phyloP scores from a whole-genome alignment of 1,284 basidiomycete species.

The Ustilago shanxiensis region DNA sequence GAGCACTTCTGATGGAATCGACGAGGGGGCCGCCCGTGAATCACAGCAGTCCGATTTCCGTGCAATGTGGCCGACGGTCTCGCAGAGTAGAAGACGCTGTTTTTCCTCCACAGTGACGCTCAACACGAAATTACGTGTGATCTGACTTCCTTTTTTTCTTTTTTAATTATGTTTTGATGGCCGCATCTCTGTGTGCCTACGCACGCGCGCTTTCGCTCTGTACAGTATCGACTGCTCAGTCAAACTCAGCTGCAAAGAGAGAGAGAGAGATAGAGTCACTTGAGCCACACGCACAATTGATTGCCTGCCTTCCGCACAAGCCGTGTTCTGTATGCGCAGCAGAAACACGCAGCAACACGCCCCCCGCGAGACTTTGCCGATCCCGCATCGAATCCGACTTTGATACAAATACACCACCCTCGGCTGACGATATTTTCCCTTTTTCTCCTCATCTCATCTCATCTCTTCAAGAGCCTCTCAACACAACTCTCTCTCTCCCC shows the following conservation, averaged over 20 bases:
- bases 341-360: background rate
- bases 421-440: constrained; percentile 38
- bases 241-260: no score
- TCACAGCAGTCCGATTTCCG: no score
- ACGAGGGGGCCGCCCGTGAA: no score
- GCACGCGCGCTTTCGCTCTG: background rate
- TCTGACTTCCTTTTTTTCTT: no score
- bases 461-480: constrained; percentile 45
- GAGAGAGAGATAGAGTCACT: background rate
- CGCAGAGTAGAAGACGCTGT: no score
- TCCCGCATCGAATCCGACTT: constrained; percentile 42
- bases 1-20: no score
- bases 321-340: background rate
- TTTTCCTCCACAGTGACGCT: background rate
- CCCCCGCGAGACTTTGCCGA: constrained; percentile 31
- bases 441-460: constrained; percentile 39
- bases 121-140: no score
- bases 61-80: no score
- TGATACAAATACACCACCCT: constrained; percentile 52
- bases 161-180: no score
- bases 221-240: no score
- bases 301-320: background rate
- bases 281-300: background rate
- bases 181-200: background rate
- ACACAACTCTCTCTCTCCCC: constrained; percentile 25